These are phyloP conservation scores for Diphasiastrum complanatum DNA, from an alignment of 83 land plant species.

Conservation along the genomic window DNA sequence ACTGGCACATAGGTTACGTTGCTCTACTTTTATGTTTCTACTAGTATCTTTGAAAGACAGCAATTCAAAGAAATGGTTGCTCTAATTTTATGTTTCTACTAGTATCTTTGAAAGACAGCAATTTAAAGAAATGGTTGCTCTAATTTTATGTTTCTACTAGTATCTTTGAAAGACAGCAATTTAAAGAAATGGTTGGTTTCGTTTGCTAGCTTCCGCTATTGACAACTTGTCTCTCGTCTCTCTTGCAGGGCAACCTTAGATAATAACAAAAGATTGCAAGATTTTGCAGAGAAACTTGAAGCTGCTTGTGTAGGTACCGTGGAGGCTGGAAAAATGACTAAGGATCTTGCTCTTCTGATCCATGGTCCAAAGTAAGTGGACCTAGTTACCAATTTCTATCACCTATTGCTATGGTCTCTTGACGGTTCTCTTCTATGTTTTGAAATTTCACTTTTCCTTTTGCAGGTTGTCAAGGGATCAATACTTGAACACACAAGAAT, in stretches of 20 bases:
- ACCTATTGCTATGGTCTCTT: background rate
- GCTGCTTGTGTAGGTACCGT: slow-evolving; percentile 75
- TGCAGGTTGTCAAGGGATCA: background rate
- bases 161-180: background rate
- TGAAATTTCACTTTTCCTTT: background rate
- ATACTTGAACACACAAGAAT: slow-evolving; percentile 3
- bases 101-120: background rate
- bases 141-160: background rate
- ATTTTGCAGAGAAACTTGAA: slow-evolving; percentile 71
- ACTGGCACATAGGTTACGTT: slow-evolving; percentile 66
- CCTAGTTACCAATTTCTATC: background rate
- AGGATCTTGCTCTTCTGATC: slow-evolving; percentile 78
- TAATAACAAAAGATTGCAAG: slow-evolving; percentile 43
- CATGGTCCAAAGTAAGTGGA: slow-evolving; percentile 76
- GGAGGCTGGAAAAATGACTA: slow-evolving; percentile 94
- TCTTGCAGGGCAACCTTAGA: slow-evolving; percentile 72
- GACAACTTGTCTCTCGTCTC: background rate
- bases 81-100: background rate
- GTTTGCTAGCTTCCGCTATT: background rate
- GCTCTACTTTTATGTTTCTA: background rate
- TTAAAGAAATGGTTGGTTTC: background rate
- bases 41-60: background rate
- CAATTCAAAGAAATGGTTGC: background rate
- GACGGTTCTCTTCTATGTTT: background rate
- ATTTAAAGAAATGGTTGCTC: background rate